Evolutionary conservation across 192 early-diverging fungal genomes (phyloP).

Genomic region (Backusella liffmaniae): DNA sequence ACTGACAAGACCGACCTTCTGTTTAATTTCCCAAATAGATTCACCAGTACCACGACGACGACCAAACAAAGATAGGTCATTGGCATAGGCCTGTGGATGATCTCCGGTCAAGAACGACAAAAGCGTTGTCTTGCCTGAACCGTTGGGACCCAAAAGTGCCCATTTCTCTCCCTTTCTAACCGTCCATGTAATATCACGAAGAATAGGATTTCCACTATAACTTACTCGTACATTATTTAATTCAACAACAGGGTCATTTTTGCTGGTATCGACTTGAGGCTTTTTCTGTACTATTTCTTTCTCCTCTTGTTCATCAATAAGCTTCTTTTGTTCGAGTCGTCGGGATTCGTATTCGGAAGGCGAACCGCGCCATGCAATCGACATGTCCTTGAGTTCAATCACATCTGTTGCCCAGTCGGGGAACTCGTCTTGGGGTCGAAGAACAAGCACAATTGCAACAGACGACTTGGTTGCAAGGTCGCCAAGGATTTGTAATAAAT

Average conservation of each 20-base stretch:
- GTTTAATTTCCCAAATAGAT: conserved; percentile 62
- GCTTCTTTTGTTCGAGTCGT: neutral
- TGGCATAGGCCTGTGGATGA: conserved; percentile 59
- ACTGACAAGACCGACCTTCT: conserved; percentile 41
- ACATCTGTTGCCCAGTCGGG: conserved; percentile 56
- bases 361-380: conserved; percentile 37
- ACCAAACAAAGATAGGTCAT: conserved; percentile 53
- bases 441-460: conserved; percentile 40
- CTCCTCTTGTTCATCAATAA: conserved; percentile 24
- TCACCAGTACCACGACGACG: conserved; percentile 49
- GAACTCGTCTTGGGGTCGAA: conserved; percentile 53
- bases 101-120: conserved; percentile 55
- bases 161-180: conserved; percentile 49
- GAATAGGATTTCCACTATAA: conserved; percentile 39
- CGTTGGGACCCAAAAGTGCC: conserved; percentile 54
- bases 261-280: neutral
- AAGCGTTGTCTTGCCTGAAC: conserved; percentile 58
- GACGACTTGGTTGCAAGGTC: conserved; percentile 11
- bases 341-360: conserved; percentile 30
- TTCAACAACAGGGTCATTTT: conserved; percentile 34
- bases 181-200: conserved; percentile 46
- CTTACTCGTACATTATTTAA: conserved; percentile 46
- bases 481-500: conserved; percentile 34
- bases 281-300: conserved; percentile 16
- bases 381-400: conserved; percentile 38